Conservation (phyloP, 2,329 filamentous ascomycete species). For the Davidsoniella virescens region DNA sequence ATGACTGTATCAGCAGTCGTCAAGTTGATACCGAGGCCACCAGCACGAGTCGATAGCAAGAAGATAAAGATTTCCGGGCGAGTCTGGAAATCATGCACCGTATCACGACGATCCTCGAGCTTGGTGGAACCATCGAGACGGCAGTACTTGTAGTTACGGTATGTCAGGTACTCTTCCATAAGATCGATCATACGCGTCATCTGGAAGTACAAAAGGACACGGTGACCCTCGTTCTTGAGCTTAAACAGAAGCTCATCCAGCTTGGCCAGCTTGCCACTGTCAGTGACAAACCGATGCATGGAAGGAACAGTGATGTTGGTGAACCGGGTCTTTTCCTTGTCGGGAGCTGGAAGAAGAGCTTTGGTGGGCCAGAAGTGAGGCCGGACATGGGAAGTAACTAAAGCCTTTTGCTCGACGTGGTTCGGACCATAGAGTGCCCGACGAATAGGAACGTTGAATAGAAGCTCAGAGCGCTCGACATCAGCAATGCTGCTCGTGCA, state of each 20-base stretch:
- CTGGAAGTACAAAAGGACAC: slow-evolving; percentile 96
- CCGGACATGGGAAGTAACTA: slow-evolving; percentile 59
- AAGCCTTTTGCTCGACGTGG: slow-evolving; percentile 49
- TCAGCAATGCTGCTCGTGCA: slow-evolving; percentile 51
- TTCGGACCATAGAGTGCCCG: slow-evolving; percentile 55
- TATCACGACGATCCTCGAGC: slow-evolving; percentile 89
- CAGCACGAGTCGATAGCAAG: slow-evolving; percentile 84
- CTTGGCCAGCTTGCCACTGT: slow-evolving; percentile 88
- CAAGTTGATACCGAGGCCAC: slow-evolving; percentile 94
- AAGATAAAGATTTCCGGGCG: slow-evolving; percentile 94
- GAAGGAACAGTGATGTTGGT: slow-evolving; percentile 87
- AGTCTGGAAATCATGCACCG: slow-evolving; percentile 91
- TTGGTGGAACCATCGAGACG: slow-evolving; percentile 94
- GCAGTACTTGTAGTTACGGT: slow-evolving; percentile 98
- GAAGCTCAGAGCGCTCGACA: slow-evolving; percentile 33
- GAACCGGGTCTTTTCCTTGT: slow-evolving; percentile 68
- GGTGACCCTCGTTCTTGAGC: slow-evolving; percentile 82
- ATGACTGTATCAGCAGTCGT: slow-evolving; percentile 96
- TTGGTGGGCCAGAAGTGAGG: slow-evolving; percentile 44
- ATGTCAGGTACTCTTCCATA: slow-evolving; percentile 97
- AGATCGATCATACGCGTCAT: slow-evolving; percentile 99
- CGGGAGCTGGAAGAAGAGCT: slow-evolving; percentile 58
- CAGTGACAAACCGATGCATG: slow-evolving; percentile 94
- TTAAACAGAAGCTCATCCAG: slow-evolving; percentile 74
- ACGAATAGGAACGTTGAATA: slow-evolving; percentile 64